Evolutionary conservation across 352 stramenopile genomes (phyloP).

Genomic region (Phytophthora meadii): DNA sequence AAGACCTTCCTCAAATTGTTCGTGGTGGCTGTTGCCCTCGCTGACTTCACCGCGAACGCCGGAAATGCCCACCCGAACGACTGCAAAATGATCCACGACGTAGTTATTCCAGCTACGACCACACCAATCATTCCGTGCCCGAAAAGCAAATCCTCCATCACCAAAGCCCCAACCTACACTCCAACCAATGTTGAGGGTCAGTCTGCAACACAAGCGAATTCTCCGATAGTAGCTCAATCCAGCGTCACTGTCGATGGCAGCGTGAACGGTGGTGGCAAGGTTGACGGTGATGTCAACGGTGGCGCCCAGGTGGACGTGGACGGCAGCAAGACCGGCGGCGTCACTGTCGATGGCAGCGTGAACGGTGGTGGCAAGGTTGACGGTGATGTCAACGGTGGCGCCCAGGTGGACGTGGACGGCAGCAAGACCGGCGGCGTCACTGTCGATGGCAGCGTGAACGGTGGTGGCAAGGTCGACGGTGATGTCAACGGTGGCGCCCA

Average conservation of each 20-base stretch:
- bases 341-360: not conserved
- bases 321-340: not conserved
- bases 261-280: not conserved
- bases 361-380: too few species aligned
- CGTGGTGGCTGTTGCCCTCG: constrained; percentile 26
- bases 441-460: too few species aligned
- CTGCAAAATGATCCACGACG: constrained; percentile 31
- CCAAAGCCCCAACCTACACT: not conserved
- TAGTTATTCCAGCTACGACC: constrained; percentile 4
- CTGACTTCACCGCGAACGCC: constrained; percentile 19
- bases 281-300: not conserved
- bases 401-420: not conserved
- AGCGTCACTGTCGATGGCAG: not conserved
- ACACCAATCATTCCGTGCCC: constrained; percentile 4
- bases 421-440: not conserved
- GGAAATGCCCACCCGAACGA: constrained; percentile 1
- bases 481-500: too few species aligned
- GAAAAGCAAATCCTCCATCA: not conserved
- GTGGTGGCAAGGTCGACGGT: too few species aligned
- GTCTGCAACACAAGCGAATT: not conserved
- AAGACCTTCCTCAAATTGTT: constrained; percentile 35
- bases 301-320: not conserved
- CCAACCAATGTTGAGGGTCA: constrained; percentile 6
- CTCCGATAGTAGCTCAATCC: too few species aligned
- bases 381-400: not conserved